A percentile compares a stretch with the other conserved stretches of the same genome.
Evolutionary conservation across 345 rosid genomes (phyloP).

Genomic region (Microthlaspi erraticum): DNA sequence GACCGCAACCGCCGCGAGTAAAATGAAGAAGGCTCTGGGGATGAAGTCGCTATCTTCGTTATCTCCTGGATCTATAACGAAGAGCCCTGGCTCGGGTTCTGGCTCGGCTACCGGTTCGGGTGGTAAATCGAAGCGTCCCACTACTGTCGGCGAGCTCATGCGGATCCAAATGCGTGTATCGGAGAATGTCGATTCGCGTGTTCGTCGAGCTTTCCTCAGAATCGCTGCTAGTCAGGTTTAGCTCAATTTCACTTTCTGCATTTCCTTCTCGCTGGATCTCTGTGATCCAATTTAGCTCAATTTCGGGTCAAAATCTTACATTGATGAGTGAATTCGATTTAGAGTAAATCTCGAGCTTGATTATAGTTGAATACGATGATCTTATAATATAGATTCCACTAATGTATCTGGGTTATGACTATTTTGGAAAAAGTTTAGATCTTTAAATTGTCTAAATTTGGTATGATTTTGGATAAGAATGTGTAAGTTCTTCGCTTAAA

Average conservation of each 20-base stretch:
- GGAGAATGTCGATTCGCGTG: constrained; percentile 80
- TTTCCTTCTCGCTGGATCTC: constrained; percentile 10
- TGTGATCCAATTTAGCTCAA: constrained; percentile 9
- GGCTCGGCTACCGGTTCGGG: constrained; percentile 62
- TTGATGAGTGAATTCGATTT: not conserved
- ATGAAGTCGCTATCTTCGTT: constrained; percentile 64
- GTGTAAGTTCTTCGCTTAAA: not conserved
- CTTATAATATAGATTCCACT: constrained; percentile 12
- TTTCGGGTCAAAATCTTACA: constrained; percentile 22
- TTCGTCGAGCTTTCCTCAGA: constrained; percentile 85
- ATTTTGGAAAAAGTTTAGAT: not conserved
- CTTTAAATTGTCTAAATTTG: not conserved
- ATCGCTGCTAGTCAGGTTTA: constrained; percentile 90
- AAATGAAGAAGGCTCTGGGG: constrained; percentile 95
- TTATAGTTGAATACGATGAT: not conserved
- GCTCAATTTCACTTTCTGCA: constrained; percentile 26
- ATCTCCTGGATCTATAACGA: constrained; percentile 64
- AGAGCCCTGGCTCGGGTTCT: constrained; percentile 71
- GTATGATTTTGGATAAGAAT: constrained; percentile 9
- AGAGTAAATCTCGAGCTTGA: not conserved
- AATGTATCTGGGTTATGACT: not conserved
- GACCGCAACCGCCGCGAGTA: constrained; percentile 90
- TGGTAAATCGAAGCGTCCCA: constrained; percentile 62
- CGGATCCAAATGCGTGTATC: constrained; percentile 86
- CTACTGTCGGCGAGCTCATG: constrained; percentile 93